Base-by-base conservation (phyloP, 768 basidiomycete genomes). In the Nidula microcarpa region DNA sequence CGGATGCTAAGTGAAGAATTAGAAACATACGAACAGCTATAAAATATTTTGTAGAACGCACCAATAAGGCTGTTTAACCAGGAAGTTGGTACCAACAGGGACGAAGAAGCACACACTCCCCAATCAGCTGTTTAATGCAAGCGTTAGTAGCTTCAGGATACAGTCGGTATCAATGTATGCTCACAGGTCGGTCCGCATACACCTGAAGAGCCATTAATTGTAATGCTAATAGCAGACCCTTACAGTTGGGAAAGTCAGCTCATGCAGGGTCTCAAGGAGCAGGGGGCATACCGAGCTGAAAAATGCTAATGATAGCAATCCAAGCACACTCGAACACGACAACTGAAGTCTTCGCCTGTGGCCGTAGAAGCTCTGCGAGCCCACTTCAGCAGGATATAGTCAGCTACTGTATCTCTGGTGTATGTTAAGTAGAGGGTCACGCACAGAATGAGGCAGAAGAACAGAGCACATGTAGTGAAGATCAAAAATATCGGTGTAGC, bases 291-390 rank as follows among this genome's bases (percentile, higher is more conserved):
- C 85, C 77, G 35, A 82, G 69, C 52, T 86, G 78, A 33, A 84
- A 62, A 5, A 74, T 49, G 54, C 76, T 74, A 56, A 82, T 63
- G 8, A 79, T 53, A 6, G 67, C 73, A 6, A 80, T 74, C 84
- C 85, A 88, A 14, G 55, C 60, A 57, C 81, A 85, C 61, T 89
- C 87, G 32, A 80, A 63, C 48, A 72, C 60, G 36, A 82, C 39
- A 16, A 11, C 13, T 41, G 39, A 41, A 41, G 16, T 11, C 39
- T 63, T 75, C 3, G 67, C 63, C 37, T 60, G 65, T 6, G 70
- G 64, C 51, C 68, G 57, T 32, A 78, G 60, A 1, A 72, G 45
- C 52, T 76, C 74, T 7, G 70, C 65, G 41, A 76, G 57, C 41
- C 73, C 68, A 53, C 77, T 75, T 54, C 18, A 23, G 4, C 4